Conservation (phyloP, 495 filamentous ascomycete genomes). For the Penicillium atrosanguineum region DNA sequence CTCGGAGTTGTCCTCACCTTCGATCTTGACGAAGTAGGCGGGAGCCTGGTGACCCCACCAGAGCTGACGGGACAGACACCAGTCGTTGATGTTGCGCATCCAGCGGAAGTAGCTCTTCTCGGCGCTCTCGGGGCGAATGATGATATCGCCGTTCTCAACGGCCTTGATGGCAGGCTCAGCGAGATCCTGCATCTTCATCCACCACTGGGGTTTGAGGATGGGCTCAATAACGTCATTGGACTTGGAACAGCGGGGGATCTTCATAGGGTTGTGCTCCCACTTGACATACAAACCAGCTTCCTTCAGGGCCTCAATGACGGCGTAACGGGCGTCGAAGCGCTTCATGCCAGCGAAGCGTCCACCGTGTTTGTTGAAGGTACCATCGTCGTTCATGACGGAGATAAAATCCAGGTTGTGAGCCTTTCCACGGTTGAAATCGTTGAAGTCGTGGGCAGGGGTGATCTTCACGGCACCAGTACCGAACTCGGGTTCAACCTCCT, state of each 20-base stretch:
- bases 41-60: conserved; percentile 86
- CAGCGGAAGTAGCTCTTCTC: conserved; percentile 72
- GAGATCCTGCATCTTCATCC: conserved; percentile 65
- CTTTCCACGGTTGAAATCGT: conserved; percentile 71
- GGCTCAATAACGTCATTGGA: conserved; percentile 83
- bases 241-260: conserved; percentile 69
- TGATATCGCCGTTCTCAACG: conserved; percentile 65
- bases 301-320: conserved; percentile 66
- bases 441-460: conserved; percentile 75
- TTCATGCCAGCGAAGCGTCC: conserved; percentile 66
- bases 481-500: conserved; percentile 69
- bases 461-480: conserved; percentile 80
- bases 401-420: conserved; percentile 59
- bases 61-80: conserved; percentile 79
- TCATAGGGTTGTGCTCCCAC: conserved; percentile 77
- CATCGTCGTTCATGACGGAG: conserved; percentile 54
- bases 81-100: conserved; percentile 73
- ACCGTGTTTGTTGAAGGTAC: conserved; percentile 61
- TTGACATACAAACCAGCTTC: conserved; percentile 71
- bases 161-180: conserved; percentile 61
- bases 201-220: conserved; percentile 76
- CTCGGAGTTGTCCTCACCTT: conserved; percentile 55
- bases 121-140: conserved; percentile 65
- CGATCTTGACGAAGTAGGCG: conserved; percentile 68
- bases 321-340: conserved; percentile 74